Base-by-base conservation (phyloP, 345 rosid species). In the Eucalyptus cloeziana region DNA sequence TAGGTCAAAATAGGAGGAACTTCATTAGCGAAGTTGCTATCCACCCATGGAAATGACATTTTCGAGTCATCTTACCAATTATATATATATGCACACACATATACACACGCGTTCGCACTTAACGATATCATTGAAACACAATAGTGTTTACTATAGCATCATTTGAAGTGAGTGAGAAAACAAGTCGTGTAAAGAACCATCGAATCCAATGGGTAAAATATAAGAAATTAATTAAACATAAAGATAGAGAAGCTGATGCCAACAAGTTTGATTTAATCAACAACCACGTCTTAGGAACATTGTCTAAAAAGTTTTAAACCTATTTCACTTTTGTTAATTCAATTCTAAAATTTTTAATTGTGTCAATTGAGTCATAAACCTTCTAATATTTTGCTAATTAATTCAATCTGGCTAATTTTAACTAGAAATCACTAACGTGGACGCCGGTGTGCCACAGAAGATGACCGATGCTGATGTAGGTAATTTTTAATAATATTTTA, bases 381-480 rank as follows among this genome's bases (percentile, higher is more conserved):
- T 52, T 52, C 0, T 19, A 0, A 52, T 17, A 0, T 52, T 52
- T 52, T 17, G 4, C 58, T 0, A 52, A 52, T 52, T 17, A 21
- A 52, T 52, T 52, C 0, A 0, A 17, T 52, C 0, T 16, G 1
- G 0, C 1, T 0, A 1, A 19, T 52, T 52, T 52, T 19, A 52
- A 52, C 0, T 0, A 1, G 9, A 52, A 52, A 1, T 19, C 0
- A 3, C 10, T 1, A 0, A 52, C 1, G 24, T 52, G 4, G 24
- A 52, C 0, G 0, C 0, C 2, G 4, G 10, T 52, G 24, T 52
- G 24, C 2, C 58, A 2, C 0, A 7, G 0, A 52, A 0, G 56
- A 52, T 4, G 4, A 19, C 1, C 0, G 0, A 16, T 0, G 1
- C 1, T 17, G 0, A 52, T 19, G 4, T 16, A 0, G 4, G 0